These are phyloP conservation scores for Galerina marginata DNA, from an alignment of 768 basidiomycete species.

Conservation along the genomic window DNA sequence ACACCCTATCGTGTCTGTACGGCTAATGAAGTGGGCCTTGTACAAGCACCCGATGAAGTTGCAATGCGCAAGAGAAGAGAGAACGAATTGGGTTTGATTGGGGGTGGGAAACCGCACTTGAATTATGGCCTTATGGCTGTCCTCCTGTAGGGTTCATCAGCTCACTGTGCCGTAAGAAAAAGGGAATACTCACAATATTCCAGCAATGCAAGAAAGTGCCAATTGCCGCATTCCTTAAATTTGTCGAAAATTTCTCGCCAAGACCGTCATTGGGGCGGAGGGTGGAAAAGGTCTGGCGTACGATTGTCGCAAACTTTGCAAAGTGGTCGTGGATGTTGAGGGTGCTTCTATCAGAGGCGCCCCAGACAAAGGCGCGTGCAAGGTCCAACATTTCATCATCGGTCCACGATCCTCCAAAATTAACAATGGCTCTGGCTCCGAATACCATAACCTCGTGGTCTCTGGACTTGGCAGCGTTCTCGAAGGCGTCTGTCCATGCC, in stretches of 20 bases:
- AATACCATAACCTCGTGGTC: background rate
- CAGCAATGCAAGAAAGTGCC: conserved; percentile 7
- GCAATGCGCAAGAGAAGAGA: conserved; percentile 20
- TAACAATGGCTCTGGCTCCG: conserved; percentile 2
- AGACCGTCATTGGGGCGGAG: background rate
- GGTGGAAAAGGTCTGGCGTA: background rate
- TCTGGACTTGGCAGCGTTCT: background rate
- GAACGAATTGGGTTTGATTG: conserved; percentile 6
- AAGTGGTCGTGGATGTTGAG: conserved; percentile 1
- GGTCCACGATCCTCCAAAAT: conserved; percentile 12
- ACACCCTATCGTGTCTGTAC: conserved; percentile 15
- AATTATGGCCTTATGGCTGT: conserved; percentile 12
- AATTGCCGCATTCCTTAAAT: background rate
- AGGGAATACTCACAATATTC: background rate
- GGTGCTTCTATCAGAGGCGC: conserved; percentile 16
- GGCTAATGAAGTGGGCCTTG: conserved; percentile 9
- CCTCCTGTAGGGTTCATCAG: background rate
- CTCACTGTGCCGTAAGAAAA: background rate
- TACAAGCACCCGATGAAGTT: conserved; percentile 24
- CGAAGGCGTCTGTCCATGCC: background rate
- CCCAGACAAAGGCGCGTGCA: conserved; percentile 19
- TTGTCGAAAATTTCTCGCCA: background rate
- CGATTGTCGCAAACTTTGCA: background rate
- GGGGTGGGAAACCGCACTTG: conserved; percentile 7
- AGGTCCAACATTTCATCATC: conserved; percentile 20